phyloP scores from a whole-genome alignment of 139 green algal species.

The Chlorella sp. region DNA sequence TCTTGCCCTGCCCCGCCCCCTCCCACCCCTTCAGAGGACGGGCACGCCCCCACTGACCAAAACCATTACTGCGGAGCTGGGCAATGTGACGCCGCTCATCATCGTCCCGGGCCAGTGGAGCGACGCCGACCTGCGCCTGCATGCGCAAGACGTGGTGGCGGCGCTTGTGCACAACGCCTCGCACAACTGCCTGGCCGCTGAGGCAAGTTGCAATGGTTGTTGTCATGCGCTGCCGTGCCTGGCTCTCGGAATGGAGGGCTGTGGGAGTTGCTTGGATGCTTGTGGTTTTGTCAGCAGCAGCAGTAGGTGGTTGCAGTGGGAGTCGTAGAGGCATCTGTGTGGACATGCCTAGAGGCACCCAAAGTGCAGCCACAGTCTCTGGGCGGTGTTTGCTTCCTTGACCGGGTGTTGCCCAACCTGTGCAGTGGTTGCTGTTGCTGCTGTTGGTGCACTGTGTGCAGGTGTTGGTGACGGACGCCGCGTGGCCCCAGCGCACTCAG shows the following conservation, averaged over 20 bases:
- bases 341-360: background rate
- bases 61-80: conserved; percentile 69
- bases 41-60: conserved; percentile 26
- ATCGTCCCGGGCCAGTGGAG: conserved; percentile 43
- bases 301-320: too few species aligned
- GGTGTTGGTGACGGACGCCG: background rate
- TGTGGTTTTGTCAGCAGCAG: too few species aligned
- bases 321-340: background rate
- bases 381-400: background rate
- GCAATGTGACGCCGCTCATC: conserved; percentile 81
- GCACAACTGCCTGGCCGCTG: conserved; percentile 83
- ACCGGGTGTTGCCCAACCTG: background rate
- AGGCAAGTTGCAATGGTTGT: too few species aligned
- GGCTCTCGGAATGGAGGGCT: too few species aligned
- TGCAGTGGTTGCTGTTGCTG: background rate
- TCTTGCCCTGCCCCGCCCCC: too few species aligned
- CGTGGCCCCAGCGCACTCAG: conserved; percentile 1
- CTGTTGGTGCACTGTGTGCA: background rate
- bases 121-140: conserved; percentile 58
- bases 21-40: too few species aligned
- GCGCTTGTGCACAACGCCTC: conserved; percentile 59
- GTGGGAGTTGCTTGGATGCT: too few species aligned
- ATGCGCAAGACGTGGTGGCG: conserved; percentile 52
- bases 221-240: too few species aligned
- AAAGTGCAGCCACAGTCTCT: background rate